Percentiles rank a stretch among this genome's conserved stretches.
Conservation (phyloP, 805 yeast genomes). For the Clavispora vitiphila region DNA sequence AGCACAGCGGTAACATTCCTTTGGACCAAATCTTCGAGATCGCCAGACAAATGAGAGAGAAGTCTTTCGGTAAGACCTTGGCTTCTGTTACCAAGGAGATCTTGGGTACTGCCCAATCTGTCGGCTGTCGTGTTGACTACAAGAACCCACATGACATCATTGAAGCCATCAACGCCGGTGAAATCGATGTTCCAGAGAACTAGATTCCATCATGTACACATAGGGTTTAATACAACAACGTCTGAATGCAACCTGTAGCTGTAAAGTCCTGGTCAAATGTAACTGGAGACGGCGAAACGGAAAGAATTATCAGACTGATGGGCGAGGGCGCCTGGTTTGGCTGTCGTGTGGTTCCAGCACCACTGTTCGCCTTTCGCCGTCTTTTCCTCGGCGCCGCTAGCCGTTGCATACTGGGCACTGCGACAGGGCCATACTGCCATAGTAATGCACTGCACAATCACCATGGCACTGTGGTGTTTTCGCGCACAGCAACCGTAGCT, state of each 20-base stretch:
- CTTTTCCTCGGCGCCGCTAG: too few species aligned
- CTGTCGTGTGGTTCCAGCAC: too few species aligned
- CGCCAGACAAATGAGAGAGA: constrained; percentile 96
- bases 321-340: too few species aligned
- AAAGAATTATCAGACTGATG: too few species aligned
- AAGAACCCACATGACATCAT: constrained; percentile 99
- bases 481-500: too few species aligned
- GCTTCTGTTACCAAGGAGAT: constrained; percentile 98
- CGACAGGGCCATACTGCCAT: too few species aligned
- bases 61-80: constrained; percentile 96
- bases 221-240: constrained; percentile 17
- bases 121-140: constrained; percentile 99
- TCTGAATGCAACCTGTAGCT: background rate
- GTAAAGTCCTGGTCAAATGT: too few species aligned
- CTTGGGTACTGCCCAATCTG: constrained; percentile 99
- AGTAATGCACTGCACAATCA: too few species aligned
- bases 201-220: constrained; percentile 40
- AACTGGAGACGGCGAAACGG: too few species aligned
- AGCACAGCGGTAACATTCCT: constrained; percentile 98
- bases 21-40: constrained; percentile 94
- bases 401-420: too few species aligned
- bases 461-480: too few species aligned
- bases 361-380: too few species aligned
- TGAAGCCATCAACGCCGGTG: constrained; percentile 98
- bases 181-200: constrained; percentile 87